Evolutionary conservation across 2,329 filamentous ascomycete species (phyloP), one percentile per base, ranked within the genome.

Genomic region (Immersiporthe knoxdaviesiana): DNA sequence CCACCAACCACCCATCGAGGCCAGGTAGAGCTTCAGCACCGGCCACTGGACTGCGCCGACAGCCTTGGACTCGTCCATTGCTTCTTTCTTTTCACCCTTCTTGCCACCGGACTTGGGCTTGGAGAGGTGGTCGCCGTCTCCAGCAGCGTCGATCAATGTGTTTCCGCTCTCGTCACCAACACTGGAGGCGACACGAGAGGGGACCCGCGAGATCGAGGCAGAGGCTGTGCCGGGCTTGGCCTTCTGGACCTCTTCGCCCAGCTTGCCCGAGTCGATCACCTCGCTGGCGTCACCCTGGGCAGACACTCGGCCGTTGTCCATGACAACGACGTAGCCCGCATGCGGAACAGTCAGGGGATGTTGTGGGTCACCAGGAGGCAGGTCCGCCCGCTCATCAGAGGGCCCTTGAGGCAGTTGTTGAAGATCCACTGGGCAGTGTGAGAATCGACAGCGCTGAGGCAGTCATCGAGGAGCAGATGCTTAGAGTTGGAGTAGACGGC

Each of bases 361-460:
- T 98, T 99, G 82, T 99, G 96, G 0, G 96, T 97, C 47, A 99
- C 95, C 58, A 99, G 85, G 66, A 99, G 93, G 79, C 96, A 98
- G 37, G 96, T 98, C 56, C 96, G 90, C 76, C 90, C 86, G 69
- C 87, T 83, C 96, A 99, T 98, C 65, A 99, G 81, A 7, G 93
- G 92, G 2, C 96, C 96, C 74, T 90, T 90, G 72, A 99, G 90
- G 70, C 94, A 97, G 79, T 97, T 92, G 77, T 91, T 92, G 81
- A 98, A 98, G 73, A 99, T 98, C 91, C 97, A 97, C 79, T 97
- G 97, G 2, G 94, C 94, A 0, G 96, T 98, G 75, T 99, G 96
- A 3, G 96, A 97, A 79, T 99, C 96, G 44, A 99, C 96, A 37
- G 96, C 96, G 77, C 94, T 97, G 58, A 99, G 85, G 72, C 97